Evolutionary conservation across 148 eudicot species (phyloP).

Genomic region (Rhododendron molle): DNA sequence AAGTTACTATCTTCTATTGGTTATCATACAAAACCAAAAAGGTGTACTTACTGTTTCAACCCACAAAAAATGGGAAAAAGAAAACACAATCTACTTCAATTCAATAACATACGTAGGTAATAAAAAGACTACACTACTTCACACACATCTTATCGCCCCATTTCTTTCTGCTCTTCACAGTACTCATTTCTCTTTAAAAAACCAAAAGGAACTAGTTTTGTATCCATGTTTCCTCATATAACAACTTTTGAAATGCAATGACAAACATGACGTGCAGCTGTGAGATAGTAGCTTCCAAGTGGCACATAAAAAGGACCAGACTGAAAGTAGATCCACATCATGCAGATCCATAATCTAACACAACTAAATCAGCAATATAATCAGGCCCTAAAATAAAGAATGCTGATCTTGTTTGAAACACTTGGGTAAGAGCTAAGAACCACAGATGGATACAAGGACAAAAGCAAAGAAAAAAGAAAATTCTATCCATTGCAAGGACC

Average conservation of each 20-base stretch:
- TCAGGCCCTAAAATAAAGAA: neutral
- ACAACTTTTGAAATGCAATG: slow-evolving; percentile 1
- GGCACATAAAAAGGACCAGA: neutral
- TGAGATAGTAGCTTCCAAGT: too few relatives aligned
- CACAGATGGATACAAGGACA: neutral
- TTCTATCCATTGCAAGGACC: neutral
- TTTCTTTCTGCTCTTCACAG: neutral
- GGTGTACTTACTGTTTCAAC: neutral
- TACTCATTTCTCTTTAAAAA: neutral
- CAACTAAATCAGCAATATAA: neutral
- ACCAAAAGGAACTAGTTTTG: neutral
- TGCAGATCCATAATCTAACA: neutral
- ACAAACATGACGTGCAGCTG: neutral
- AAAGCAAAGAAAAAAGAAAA: neutral
- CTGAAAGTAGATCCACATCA: neutral
- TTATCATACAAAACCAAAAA: neutral
- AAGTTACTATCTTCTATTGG: neutral
- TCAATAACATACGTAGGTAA: neutral
- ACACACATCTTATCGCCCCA: neutral
- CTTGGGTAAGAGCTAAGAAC: neutral
- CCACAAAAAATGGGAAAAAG: too few relatives aligned
- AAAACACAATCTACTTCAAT: neutral
- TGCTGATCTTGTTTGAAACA: neutral
- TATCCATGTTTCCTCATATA: neutral
- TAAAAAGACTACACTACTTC: neutral